Evolutionary conservation across 1,284 basidiomycete species (phyloP), one percentile per base, ranked within the genome.

Genomic region (Hemileia vastatrix): DNA sequence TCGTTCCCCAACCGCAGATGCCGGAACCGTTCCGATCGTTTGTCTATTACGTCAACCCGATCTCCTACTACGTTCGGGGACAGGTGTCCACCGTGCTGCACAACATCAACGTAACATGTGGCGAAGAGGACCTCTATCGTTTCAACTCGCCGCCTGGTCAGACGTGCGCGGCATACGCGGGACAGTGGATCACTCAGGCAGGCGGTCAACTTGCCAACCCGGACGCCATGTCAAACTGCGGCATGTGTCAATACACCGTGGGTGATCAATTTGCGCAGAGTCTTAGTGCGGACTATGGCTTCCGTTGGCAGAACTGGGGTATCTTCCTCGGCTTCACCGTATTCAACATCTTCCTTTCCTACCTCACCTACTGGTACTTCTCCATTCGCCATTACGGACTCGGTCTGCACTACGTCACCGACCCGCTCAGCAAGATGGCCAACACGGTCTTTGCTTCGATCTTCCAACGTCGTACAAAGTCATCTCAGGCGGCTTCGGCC

Each of bases 31-130:
- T 68, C 71, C 18, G 57, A 21, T 53, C 53, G 0, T 69, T 65
- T 23, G 63, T 73, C 2, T 59, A 59, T 27, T 59, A 31, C 6
- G 19, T n/a, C 18, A 54, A 54, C 9, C 31, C 19, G 6, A 4
- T 24, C 4, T 67, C 68, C 44, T 71, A 69, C 64, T 72, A 72
- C 59, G 64, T 74, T 27, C 64, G 68, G 8, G 71, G 67, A 9
- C 70, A 71, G 55, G 60, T 74, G 2, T 67, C 63, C 44, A 68
- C 69, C 36, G 65, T 70, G 4, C 50, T 74, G 4, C 71, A 72
- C 59, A 62, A 65, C 19, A 47, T 68, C 2, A 63, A 67, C n/a
- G 71, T 74, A n/a, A 45, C 56, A 3, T 74, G 72, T 63, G 23
- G 43, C 9, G 24, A 54, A 6, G 64, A 64, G 6, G 72, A 74